Percentiles rank a stretch among this genome's conserved stretches.
Evolutionary conservation across 176 grass and related monocot species (phyloP).

Genomic region (Phoenix dactylifera): DNA sequence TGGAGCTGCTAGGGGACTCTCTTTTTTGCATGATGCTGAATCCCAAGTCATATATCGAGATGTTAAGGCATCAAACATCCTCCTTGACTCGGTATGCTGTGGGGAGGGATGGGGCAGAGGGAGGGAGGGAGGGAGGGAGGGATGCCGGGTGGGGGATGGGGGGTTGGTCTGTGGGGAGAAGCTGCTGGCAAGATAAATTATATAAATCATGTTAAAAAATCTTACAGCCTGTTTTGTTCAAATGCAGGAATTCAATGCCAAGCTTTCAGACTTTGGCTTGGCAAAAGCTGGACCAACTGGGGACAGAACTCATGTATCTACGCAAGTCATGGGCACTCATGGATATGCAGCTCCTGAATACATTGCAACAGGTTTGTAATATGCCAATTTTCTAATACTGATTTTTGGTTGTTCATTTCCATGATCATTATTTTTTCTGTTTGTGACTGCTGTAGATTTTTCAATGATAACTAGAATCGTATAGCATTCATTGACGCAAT

Average conservation of each 20-base stretch:
- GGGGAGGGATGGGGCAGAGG: too few relatives aligned
- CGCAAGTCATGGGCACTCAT: slow-evolving; percentile 12
- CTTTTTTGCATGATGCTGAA: slow-evolving; percentile 5
- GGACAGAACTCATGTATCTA: slow-evolving; percentile 7
- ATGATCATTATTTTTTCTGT: too few relatives aligned
- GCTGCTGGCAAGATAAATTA: too few relatives aligned
- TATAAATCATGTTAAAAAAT: too few relatives aligned
- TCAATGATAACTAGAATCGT: too few relatives aligned
- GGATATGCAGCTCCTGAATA: slow-evolving; percentile 15
- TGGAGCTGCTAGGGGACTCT: slow-evolving; percentile 10
- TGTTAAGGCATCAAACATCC: slow-evolving; percentile 8
- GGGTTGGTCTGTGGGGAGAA: too few relatives aligned
- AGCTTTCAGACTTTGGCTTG: slow-evolving; percentile 13
- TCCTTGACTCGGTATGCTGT: background rate
- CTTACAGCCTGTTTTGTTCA: background rate
- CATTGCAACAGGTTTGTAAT: background rate
- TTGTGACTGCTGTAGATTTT: too few relatives aligned
- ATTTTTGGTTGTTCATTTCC: too few relatives aligned
- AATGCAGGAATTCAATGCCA: slow-evolving; percentile 5
- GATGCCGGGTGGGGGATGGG: too few relatives aligned
- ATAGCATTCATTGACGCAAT: too few relatives aligned
- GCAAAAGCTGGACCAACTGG: slow-evolving; percentile 10
- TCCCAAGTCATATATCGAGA: slow-evolving; percentile 4
- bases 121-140: too few relatives aligned
- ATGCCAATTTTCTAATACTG: too few relatives aligned